These are phyloP conservation scores for Calonectria crousiana DNA, from an alignment of 2,329 filamentous ascomycete genomes.

Conservation along the genomic window DNA sequence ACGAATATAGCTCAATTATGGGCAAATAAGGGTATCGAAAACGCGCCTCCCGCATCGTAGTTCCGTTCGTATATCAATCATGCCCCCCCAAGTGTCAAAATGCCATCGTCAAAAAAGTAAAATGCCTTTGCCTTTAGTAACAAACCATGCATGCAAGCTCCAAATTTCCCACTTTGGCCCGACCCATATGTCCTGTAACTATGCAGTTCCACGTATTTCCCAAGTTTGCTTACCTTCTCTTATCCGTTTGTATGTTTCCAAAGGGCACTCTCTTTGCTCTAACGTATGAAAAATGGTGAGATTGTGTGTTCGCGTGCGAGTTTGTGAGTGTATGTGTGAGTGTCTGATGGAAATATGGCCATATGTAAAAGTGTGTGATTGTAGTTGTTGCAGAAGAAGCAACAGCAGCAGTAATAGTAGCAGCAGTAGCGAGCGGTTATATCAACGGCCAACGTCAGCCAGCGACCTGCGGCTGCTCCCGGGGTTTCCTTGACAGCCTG, in stretches of 20 bases:
- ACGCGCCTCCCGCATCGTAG: conserved; percentile 19
- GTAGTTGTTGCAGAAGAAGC: neutral
- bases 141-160: conserved; percentile 22
- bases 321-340: neutral
- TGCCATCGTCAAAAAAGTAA: conserved; percentile 10
- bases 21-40: conserved; percentile 36
- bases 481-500: conserved; percentile 40
- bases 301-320: neutral
- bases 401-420: too few species aligned
- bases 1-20: conserved; percentile 26
- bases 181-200: conserved; percentile 16
- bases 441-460: conserved; percentile 24
- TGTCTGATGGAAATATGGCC: neutral
- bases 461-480: conserved; percentile 31
- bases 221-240: neutral
- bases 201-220: conserved; percentile 13
- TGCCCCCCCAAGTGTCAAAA: conserved; percentile 12
- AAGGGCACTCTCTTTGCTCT: neutral
- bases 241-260: neutral
- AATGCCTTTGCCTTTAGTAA: neutral
- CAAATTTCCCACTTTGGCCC: conserved; percentile 11
- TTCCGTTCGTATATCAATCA: conserved; percentile 23
- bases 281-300: conserved; percentile 8
- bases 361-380: neutral
- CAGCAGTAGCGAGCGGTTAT: neutral